Conservation (phyloP, 2,329 filamentous ascomycete species). For the Neofusicoccum kwambonambiense region DNA sequence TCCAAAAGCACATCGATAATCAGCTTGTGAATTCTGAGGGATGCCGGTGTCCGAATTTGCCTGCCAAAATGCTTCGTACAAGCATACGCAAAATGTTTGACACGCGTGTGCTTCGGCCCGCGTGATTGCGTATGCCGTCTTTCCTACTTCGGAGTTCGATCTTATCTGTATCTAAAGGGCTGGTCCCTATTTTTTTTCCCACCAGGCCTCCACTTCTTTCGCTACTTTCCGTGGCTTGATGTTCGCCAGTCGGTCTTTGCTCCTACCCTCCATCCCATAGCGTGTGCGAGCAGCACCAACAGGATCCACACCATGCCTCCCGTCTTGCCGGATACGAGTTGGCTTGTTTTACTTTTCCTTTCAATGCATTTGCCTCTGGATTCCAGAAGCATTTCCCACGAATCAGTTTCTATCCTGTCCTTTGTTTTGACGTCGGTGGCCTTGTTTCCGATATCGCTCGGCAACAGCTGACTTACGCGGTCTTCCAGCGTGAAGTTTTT, state of each 20-base stretch:
- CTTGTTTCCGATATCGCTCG: slow-evolving; percentile 12
- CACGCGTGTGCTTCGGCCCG: not conserved
- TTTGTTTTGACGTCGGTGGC: slow-evolving; percentile 8
- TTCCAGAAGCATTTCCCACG: not conserved
- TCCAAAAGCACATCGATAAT: not conserved
- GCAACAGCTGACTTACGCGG: not conserved
- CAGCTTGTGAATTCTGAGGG: not conserved
- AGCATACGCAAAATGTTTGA: not conserved
- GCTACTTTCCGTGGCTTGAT: not conserved
- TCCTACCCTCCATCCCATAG: not conserved
- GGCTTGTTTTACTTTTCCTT: not conserved
- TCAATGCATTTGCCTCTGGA: not conserved
- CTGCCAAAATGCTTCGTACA: not conserved
- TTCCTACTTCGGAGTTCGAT: not conserved
- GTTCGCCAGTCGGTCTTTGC: not conserved
- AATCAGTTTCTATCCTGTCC: not conserved
- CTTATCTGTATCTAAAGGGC: not conserved
- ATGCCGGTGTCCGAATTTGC: not conserved
- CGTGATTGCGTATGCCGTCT: not conserved
- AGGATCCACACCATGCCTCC: not conserved
- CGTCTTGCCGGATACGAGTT: not conserved
- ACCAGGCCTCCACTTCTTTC: not conserved
- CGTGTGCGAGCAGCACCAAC: not conserved
- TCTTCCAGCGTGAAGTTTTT: not conserved
- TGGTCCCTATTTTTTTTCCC: not conserved